Conservation (phyloP, 306 rosid species). For the Nissolia schottii region DNA sequence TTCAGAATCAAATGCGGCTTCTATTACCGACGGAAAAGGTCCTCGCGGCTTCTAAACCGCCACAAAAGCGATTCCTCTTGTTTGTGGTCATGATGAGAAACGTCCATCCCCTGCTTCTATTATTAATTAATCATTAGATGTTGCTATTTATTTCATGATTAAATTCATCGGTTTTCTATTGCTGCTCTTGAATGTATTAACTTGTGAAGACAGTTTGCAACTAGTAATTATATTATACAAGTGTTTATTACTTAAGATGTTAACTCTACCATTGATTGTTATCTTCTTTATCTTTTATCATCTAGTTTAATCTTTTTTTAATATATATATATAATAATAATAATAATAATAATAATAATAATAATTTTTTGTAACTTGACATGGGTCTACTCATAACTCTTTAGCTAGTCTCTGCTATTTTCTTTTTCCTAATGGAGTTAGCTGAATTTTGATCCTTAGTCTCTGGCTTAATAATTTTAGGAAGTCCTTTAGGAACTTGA, state of each 20-base stretch:
- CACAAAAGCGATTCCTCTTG: slow-evolving; percentile 33
- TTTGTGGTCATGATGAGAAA: slow-evolving; percentile 32
- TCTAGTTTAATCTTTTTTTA: not conserved
- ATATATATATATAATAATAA: too few species aligned
- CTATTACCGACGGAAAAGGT: slow-evolving; percentile 48
- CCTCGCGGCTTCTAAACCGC: slow-evolving; percentile 31
- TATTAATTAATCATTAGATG: too few species aligned
- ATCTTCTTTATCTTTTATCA: not conserved
- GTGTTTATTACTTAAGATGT: not conserved
- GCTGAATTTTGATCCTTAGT: not conserved
- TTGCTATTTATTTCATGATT: not conserved
- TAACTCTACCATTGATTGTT: not conserved
- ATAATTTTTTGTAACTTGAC: too few species aligned
- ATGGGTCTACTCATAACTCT: too few species aligned
- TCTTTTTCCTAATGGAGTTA: not conserved
- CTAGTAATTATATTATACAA: not conserved
- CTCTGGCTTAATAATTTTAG: not conserved
- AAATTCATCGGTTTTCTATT: not conserved
- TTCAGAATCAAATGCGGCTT: slow-evolving; percentile 44
- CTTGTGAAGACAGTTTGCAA: not conserved
- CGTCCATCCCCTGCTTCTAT: not conserved
- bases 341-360: too few species aligned
- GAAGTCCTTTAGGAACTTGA: not conserved
- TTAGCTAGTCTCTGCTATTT: not conserved
- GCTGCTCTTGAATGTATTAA: not conserved